Evolutionary conservation across 2,329 filamentous ascomycete genomes (phyloP).

Genomic region (Aspergillus aculeatus): DNA sequence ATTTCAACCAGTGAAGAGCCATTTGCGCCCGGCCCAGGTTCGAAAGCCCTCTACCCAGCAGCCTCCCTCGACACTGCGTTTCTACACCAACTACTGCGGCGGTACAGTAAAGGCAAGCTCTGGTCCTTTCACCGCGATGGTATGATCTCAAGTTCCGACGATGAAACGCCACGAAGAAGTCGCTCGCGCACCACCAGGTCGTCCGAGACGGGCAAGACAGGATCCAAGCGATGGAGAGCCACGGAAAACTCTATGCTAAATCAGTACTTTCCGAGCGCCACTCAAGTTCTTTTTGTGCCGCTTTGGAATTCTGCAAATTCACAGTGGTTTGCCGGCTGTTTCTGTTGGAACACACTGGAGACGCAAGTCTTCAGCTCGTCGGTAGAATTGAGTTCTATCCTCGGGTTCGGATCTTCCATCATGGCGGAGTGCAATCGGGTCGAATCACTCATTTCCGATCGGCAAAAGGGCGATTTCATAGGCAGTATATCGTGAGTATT

Average conservation of each 20-base stretch:
- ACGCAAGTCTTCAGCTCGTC: slow-evolving; percentile 38
- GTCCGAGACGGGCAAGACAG: slow-evolving; percentile 21
- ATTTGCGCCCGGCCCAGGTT: slow-evolving; percentile 34
- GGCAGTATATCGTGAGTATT: slow-evolving; percentile 40
- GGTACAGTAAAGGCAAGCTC: slow-evolving; percentile 50
- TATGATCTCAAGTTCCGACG: slow-evolving; percentile 45
- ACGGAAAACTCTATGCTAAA: slow-evolving; percentile 42
- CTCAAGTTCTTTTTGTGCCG: slow-evolving; percentile 52
- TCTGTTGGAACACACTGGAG: slow-evolving; percentile 43
- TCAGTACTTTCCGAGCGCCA: slow-evolving; percentile 48
- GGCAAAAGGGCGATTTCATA: slow-evolving; percentile 46
- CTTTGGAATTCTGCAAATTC: slow-evolving; percentile 51
- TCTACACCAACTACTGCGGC: slow-evolving; percentile 37
- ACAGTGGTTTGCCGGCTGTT: slow-evolving; percentile 49
- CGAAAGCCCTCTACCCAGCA: slow-evolving; percentile 26
- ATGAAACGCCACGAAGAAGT: slow-evolving; percentile 32
- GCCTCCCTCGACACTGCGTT: slow-evolving; percentile 34
- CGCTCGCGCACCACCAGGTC: slow-evolving; percentile 12
- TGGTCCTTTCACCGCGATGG: slow-evolving; percentile 50
- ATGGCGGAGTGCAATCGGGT: slow-evolving; percentile 46
- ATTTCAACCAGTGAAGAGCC: slow-evolving; percentile 39
- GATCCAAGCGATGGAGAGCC: slow-evolving; percentile 31
- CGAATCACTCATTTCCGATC: slow-evolving; percentile 44
- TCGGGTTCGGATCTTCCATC: slow-evolving; percentile 43
- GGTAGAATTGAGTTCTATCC: slow-evolving; percentile 41